Evolutionary conservation across 2,329 filamentous ascomycete genomes (phyloP).

Genomic region (Apiospora malaysiana): DNA sequence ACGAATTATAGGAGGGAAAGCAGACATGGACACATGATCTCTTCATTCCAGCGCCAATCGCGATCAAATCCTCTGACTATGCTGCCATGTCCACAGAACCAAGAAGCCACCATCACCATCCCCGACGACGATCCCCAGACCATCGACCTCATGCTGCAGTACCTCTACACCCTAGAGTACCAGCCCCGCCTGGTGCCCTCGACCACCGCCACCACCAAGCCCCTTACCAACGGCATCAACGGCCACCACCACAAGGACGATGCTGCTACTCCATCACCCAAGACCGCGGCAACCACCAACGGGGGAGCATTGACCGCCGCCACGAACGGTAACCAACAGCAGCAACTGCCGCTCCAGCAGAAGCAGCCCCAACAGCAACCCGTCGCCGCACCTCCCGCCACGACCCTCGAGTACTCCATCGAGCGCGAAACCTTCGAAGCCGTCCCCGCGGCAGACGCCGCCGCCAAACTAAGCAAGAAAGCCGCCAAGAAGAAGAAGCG

Average conservation of each 20-base stretch:
- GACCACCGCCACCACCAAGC: conserved; percentile 17
- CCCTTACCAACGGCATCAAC: conserved; percentile 9
- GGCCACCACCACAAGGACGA: conserved; percentile 3
- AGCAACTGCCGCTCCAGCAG: not conserved
- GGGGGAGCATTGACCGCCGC: not conserved
- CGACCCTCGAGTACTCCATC: conserved; percentile 21
- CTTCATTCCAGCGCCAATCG: no score
- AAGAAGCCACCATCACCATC: conserved; percentile 23
- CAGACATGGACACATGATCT: no score
- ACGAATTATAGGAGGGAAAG: no score
- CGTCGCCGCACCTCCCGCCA: not conserved
- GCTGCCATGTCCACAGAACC: not conserved
- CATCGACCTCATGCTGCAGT: conserved; percentile 27
- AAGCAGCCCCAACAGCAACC: not conserved
- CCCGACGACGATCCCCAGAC: conserved; percentile 28
- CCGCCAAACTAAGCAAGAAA: conserved; percentile 21
- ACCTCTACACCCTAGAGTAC: conserved; percentile 31
- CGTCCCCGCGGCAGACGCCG: conserved; percentile 8
- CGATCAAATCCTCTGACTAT: not conserved
- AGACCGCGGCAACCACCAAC: not conserved
- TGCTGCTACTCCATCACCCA: not conserved
- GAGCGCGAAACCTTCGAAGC: conserved; percentile 22
- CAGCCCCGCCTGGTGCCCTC: not conserved
- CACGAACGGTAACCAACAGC: not conserved
- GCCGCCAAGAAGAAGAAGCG: conserved; percentile 22